phyloP scores from a whole-genome alignment of 2,329 filamentous ascomycete genomes.

The Pseudopithomyces chartarum region DNA sequence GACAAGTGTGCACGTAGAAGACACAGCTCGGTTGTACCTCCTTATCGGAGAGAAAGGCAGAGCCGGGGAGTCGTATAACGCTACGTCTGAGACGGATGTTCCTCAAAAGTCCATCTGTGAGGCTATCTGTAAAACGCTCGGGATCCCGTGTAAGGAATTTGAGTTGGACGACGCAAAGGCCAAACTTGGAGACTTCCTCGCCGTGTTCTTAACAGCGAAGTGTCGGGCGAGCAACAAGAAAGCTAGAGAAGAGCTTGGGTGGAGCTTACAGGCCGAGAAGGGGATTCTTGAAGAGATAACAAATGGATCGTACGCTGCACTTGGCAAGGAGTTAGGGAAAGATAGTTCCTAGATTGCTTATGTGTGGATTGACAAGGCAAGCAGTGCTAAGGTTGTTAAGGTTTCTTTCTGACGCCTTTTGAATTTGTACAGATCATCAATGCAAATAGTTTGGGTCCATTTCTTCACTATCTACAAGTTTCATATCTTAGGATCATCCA shows the following conservation, averaged over 20 bases:
- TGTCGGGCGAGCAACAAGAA: conserved; percentile 45
- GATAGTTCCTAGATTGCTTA: background rate
- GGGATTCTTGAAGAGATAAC: conserved; percentile 45
- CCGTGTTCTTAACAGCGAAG: conserved; percentile 39
- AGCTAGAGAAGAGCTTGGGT: conserved; percentile 47
- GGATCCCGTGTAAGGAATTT: conserved; percentile 17
- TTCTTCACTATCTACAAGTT: no score
- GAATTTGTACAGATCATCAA: no score
- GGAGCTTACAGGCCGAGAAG: conserved; percentile 38
- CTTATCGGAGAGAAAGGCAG: conserved; percentile 43
- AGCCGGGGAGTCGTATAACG: conserved; percentile 46
- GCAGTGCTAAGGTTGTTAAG: background rate
- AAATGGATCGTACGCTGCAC: conserved; percentile 20
- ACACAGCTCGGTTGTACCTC: conserved; percentile 50
- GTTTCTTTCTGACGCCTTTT: background rate
- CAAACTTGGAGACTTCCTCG: conserved; percentile 37
- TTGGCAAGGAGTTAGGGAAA: conserved; percentile 15
- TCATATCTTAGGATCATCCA: no score
- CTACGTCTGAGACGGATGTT: conserved; percentile 34
- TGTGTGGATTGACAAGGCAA: no score
- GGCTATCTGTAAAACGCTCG: conserved; percentile 33
- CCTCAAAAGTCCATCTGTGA: conserved; percentile 36
- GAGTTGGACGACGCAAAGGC: conserved; percentile 32
- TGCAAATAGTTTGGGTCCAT: no score
- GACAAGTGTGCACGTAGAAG: conserved; percentile 51